Conservation (phyloP, 306 rosid species). For the Medicago lupulina region DNA sequence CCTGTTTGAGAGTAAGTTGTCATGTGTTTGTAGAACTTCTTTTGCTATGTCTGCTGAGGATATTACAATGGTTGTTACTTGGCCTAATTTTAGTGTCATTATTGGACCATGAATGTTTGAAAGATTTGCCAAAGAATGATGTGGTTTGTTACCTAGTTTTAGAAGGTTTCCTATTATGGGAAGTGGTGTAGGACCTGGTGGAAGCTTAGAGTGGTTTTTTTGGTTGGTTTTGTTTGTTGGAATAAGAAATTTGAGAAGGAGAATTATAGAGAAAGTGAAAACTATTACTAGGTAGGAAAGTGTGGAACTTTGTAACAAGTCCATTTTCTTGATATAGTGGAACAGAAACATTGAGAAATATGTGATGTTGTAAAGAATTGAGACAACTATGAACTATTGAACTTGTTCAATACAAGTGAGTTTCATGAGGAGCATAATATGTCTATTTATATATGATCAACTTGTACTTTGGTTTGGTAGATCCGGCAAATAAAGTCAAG, state of each 20-base stretch:
- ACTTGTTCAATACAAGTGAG: not conserved
- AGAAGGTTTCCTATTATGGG: slow-evolving; percentile 40
- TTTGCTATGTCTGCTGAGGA: slow-evolving; percentile 41
- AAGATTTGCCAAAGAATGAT: slow-evolving; percentile 34
- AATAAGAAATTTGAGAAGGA: slow-evolving; percentile 12
- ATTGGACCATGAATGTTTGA: slow-evolving; percentile 37
- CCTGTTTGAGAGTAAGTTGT: slow-evolving; percentile 25
- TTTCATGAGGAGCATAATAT: not conserved
- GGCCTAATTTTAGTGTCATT: slow-evolving; percentile 33
- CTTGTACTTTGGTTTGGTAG: too few species aligned
- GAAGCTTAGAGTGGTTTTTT: slow-evolving; percentile 33
- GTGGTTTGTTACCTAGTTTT: slow-evolving; percentile 20
- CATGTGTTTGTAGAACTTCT: slow-evolving; percentile 48
- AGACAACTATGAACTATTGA: not conserved
- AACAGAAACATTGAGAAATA: too few species aligned
- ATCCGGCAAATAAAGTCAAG: too few species aligned
- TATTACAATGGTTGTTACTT: slow-evolving; percentile 29
- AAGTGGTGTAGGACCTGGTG: slow-evolving; percentile 59
- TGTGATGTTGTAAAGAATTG: not conserved
- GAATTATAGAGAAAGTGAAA: not conserved
- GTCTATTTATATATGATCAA: not conserved
- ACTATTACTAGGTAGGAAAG: not conserved
- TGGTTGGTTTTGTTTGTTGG: not conserved
- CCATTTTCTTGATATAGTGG: not conserved
- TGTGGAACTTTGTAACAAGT: not conserved